A percentile compares a stretch with the other conserved stretches of the same genome.
Conservation (phyloP, 2,329 filamentous ascomycete genomes). For the Tolypocladium guangdongense region DNA sequence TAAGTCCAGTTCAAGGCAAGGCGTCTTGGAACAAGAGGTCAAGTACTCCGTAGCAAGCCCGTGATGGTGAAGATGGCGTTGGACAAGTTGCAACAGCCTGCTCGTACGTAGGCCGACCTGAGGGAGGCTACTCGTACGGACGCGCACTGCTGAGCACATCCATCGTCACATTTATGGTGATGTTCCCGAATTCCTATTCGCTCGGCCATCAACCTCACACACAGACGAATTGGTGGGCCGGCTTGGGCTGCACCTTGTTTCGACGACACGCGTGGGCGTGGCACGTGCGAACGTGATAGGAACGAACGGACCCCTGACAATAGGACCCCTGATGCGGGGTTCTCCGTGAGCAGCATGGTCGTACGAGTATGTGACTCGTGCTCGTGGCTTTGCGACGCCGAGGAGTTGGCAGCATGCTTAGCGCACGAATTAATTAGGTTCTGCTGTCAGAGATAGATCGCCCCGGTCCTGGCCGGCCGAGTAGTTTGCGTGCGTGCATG, state of each 20-base stretch:
- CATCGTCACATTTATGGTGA: not conserved
- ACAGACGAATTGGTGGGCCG: not conserved
- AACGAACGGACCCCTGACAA: no score
- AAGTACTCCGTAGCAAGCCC: not conserved
- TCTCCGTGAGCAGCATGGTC: not conserved
- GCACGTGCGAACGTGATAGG: not conserved
- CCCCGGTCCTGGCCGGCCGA: not conserved
- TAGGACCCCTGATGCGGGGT: no score
- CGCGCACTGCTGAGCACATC: not conserved
- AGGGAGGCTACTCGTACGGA: no score
- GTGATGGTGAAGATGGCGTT: not conserved
- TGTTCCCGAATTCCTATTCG: not conserved
- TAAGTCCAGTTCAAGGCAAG: not conserved
- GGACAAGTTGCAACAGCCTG: no score
- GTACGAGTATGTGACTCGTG: no score
- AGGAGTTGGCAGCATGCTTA: no score
- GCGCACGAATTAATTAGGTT: not conserved
- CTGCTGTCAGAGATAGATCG: not conserved
- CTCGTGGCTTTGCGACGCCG: no score
- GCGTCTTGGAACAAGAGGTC: not conserved
- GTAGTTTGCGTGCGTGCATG: not conserved
- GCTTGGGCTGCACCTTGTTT: not conserved
- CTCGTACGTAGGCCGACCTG: no score
- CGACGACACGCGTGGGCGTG: not conserved
- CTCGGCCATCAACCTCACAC: not conserved